Base-by-base conservation (phyloP, 2,329 filamentous ascomycete genomes). In the Dothideomycetes sp. region DNA sequence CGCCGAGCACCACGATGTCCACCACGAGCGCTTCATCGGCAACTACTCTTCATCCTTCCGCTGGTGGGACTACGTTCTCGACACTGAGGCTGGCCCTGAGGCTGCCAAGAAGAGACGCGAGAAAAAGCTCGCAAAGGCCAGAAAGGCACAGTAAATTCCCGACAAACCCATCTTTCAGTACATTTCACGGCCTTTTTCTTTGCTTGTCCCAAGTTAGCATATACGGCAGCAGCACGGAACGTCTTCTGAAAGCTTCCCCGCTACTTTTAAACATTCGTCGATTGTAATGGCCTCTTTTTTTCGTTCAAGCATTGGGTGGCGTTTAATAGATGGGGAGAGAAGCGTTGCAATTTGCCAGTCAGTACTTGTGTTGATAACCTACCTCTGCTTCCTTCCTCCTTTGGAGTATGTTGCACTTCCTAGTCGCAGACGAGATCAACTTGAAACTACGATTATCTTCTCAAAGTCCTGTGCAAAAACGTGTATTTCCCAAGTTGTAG, bases 41-140 rank as follows among this genome's bases (percentile, higher is more conserved):
- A 98, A 98, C 72, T 98, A 96, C 63, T 73, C 89, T 37, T 94
- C 87, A 60, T 94, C 85, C 71, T 98, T 98, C 78, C 78, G 89
- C 64, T 98, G 91, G 91, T 98, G 91, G 91, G 91, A 98, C 69
- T 94, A 83, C 63, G 63, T 80, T 53, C 74, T 96, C 51, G 88
- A 95, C 65, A 98, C 91, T 47, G 89, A 98, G 73, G 85, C 85
- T 49, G 86, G 84, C 39, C 77, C 84, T 25, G 89, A 93, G 64
- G 85, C 89, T 28, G 75, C 82, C 54, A 88, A 87, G 78, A 76
- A 73, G 59, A 80, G 88, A 58, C 76, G 87, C 45, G 86, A 91
- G 64, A 78, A 70, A 64, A 88, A 84, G 76, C 55, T 84, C 36
- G 74, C 76, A 44, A 71, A 82, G 62, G 70, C 70, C 48, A 80